Percentiles rank a stretch among this genome's conserved stretches.
Evolutionary conservation across 2,329 filamentous ascomycete genomes (phyloP).

Genomic region (Bisporella sp.): DNA sequence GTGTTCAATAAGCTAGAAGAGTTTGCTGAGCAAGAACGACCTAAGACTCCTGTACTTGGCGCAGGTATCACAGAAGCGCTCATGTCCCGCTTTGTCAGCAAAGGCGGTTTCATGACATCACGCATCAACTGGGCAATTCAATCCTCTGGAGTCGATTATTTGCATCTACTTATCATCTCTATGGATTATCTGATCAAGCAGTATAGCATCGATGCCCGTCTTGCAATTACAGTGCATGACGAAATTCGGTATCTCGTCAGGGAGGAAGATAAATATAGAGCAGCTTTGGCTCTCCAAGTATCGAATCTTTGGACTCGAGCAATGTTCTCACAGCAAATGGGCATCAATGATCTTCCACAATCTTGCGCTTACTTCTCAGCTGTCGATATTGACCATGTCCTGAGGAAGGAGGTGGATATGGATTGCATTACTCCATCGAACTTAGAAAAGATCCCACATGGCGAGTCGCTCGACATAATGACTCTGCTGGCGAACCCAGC

Average conservation of each 20-base stretch:
- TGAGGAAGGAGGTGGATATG: slow-evolving; percentile 98
- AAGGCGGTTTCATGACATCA: slow-evolving; percentile 88
- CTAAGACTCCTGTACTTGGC: slow-evolving; percentile 84
- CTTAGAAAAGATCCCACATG: slow-evolving; percentile 66
- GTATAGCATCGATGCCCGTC: slow-evolving; percentile 76
- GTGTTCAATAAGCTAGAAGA: slow-evolving; percentile 98
- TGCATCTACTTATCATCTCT: slow-evolving; percentile 83
- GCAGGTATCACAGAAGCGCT: slow-evolving; percentile 95
- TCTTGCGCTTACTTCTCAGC: slow-evolving; percentile 94
- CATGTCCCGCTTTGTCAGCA: slow-evolving; percentile 80
- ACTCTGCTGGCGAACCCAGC: slow-evolving; percentile 63
- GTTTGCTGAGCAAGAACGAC: slow-evolving; percentile 89
- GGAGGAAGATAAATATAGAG: slow-evolving; percentile 77
- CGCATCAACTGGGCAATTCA: slow-evolving; percentile 99
- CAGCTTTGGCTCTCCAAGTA: slow-evolving; percentile 88
- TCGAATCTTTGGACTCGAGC: slow-evolving; percentile 94
- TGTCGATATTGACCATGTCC: slow-evolving; percentile 87
- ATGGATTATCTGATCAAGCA: slow-evolving; percentile 91
- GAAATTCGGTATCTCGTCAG: slow-evolving; percentile 93
- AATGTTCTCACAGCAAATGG: slow-evolving; percentile 96
- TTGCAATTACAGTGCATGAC: slow-evolving; percentile 93
- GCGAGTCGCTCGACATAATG: slow-evolving; percentile 79
- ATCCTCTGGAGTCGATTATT: slow-evolving; percentile 92
- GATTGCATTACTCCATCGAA: slow-evolving; percentile 92
- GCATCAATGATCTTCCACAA: slow-evolving; percentile 90